These are phyloP conservation scores for Lactarius psammicola DNA, from an alignment of 768 basidiomycete genomes.

Conservation along the genomic window DNA sequence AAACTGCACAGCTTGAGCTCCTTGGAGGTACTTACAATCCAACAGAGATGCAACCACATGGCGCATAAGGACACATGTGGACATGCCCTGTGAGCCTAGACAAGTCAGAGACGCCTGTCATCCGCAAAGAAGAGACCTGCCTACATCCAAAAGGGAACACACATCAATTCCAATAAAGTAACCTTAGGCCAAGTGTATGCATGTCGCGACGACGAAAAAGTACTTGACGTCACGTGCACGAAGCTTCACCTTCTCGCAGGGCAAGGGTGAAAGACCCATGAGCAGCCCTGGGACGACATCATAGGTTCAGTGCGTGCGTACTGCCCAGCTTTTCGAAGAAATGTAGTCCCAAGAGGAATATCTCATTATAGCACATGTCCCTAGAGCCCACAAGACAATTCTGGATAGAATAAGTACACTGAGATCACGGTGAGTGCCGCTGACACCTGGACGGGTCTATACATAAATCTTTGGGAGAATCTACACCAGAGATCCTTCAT, in stretches of 20 bases:
- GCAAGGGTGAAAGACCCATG: not conserved
- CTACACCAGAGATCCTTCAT: conserved; percentile 50
- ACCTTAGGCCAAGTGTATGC: not conserved
- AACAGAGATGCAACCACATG: not conserved
- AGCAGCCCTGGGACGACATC: not conserved
- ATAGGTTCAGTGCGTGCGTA: not conserved
- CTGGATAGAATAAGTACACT: conserved; percentile 28
- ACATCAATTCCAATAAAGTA: conserved; percentile 11
- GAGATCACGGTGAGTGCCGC: conserved; percentile 25
- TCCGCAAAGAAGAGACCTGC: not conserved
- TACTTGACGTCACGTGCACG: conserved; percentile 1
- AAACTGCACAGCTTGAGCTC: not conserved
- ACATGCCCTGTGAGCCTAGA: not conserved
- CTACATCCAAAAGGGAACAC: conserved; percentile 1
- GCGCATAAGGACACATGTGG: not conserved
- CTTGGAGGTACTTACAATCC: not conserved
- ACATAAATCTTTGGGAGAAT: conserved; percentile 18
- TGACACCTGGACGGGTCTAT: conserved; percentile 22
- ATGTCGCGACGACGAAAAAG: not conserved
- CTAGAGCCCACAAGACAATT: conserved; percentile 20
- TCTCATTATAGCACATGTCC: conserved; percentile 25
- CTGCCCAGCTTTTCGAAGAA: not conserved
- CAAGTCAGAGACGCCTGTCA: conserved; percentile 3
- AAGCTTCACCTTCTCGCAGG: not conserved
- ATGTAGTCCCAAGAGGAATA: conserved; percentile 10